These are phyloP conservation scores for Aspergillus sojae DNA, from an alignment of 2,329 filamentous ascomycete genomes.

Conservation along the genomic window DNA sequence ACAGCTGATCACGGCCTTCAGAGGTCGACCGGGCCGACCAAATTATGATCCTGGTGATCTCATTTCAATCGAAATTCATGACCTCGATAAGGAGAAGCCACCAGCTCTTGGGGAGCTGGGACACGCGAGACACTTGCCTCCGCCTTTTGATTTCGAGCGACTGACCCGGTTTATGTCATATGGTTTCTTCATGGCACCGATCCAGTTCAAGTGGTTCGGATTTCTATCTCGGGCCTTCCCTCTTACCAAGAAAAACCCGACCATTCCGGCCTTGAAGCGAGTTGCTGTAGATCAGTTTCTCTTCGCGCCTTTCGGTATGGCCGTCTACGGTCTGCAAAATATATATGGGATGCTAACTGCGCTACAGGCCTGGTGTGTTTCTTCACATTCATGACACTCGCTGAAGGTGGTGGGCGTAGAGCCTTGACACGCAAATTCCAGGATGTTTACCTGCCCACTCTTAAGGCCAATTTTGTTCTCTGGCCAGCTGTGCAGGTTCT, in stretches of 20 bases:
- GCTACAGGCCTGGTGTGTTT: conserved; percentile 73
- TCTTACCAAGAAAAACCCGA: conserved; percentile 73
- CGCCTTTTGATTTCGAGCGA: conserved; percentile 93
- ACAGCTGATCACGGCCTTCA: conserved; percentile 83
- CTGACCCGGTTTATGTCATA: conserved; percentile 96
- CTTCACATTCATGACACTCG: conserved; percentile 95
- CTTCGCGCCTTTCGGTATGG: conserved; percentile 81
- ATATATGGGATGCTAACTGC: conserved; percentile 12
- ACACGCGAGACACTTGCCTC: conserved; percentile 64
- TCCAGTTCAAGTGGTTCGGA: conserved; percentile 95
- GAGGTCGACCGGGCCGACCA: conserved; percentile 62
- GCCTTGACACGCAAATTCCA: conserved; percentile 82
- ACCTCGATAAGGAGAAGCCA: conserved; percentile 79
- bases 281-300: conserved; percentile 91
- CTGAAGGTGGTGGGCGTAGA: conserved; percentile 83
- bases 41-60: conserved; percentile 64
- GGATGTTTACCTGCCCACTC: conserved; percentile 89
- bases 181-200: conserved; percentile 90
- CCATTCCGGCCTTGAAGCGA: conserved; percentile 80
- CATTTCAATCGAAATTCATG: conserved; percentile 83
- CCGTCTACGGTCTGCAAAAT: background rate
- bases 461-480: conserved; percentile 93
- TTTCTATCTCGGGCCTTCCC: conserved; percentile 83
- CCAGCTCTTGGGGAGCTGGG: conserved; percentile 67
- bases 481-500: conserved; percentile 96